A percentile compares a stretch with the other conserved stretches of the same genome.
Conservation (phyloP, 257 asterid species). For the Galeopsis tetrahit region DNA sequence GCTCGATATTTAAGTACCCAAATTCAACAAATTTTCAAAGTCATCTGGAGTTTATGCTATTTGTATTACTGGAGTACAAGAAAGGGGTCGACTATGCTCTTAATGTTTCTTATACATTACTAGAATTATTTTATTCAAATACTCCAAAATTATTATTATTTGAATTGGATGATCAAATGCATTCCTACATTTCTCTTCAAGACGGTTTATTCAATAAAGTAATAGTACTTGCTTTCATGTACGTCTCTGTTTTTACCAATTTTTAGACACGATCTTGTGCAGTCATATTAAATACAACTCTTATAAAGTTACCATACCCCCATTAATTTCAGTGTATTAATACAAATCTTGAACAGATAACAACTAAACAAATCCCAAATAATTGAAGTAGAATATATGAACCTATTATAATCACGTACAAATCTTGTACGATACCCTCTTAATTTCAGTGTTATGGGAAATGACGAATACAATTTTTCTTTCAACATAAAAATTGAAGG, state of each 20-base stretch:
- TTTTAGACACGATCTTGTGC: not conserved
- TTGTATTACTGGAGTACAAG: not conserved
- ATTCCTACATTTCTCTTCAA: not conserved
- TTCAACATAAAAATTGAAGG: too few species aligned
- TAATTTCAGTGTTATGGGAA: too few species aligned
- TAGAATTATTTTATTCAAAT: not conserved
- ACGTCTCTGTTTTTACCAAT: not conserved
- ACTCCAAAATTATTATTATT: not conserved
- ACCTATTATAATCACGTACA: too few species aligned
- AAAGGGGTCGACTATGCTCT: not conserved
- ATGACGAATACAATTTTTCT: too few species aligned
- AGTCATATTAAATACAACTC: not conserved
- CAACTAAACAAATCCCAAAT: too few species aligned
- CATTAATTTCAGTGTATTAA: too few species aligned
- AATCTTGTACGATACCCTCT: too few species aligned
- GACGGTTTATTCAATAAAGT: not conserved
- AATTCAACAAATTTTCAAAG: too few species aligned
- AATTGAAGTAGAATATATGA: too few species aligned
- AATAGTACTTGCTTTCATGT: not conserved
- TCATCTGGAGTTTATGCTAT: not conserved
- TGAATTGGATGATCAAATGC: not conserved
- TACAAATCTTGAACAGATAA: too few species aligned
- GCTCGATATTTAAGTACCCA: conserved; percentile 39
- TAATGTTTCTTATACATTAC: not conserved
- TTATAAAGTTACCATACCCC: not conserved